These are phyloP conservation scores for Ogataea hybrid DNA, from an alignment of 1,139 yeast genomes.

Conservation along the genomic window DNA sequence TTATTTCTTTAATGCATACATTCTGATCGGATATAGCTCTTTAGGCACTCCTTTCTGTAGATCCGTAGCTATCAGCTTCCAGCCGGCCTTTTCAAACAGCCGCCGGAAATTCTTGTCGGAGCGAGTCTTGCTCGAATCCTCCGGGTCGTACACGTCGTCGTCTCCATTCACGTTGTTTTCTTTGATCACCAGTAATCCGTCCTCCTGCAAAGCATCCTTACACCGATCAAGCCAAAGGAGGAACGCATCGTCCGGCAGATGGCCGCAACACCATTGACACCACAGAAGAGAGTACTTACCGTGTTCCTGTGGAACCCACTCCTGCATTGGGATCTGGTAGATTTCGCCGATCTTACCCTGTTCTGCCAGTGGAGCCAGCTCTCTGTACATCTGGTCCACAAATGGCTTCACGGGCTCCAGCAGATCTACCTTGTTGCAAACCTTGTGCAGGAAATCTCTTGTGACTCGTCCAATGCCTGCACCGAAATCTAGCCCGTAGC, in stretches of 20 bases:
- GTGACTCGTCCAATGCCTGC: constrained; percentile 97
- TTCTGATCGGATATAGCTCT: constrained; percentile 86
- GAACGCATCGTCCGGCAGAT: constrained; percentile 78
- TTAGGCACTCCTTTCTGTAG: constrained; percentile 88
- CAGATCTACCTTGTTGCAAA: constrained; percentile 77
- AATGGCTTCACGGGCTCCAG: constrained; percentile 89
- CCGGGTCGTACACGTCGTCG: constrained; percentile 80
- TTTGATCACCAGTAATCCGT: constrained; percentile 83
- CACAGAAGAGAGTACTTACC: constrained; percentile 84
- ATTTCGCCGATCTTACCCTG: constrained; percentile 75
- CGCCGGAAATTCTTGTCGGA: constrained; percentile 75
- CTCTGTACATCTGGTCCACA: constrained; percentile 69
- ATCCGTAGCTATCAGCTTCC: constrained; percentile 80
- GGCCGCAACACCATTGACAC: constrained; percentile 99
- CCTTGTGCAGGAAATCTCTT: constrained; percentile 72
- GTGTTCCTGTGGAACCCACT: constrained; percentile 60
- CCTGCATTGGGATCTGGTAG: constrained; percentile 84
- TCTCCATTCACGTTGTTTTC: constrained; percentile 73
- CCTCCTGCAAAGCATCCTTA: constrained; percentile 61
- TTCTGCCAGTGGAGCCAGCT: constrained; percentile 50
- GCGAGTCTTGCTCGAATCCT: constrained; percentile 70
- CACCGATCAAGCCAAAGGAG: constrained; percentile 73
- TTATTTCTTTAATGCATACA: constrained; percentile 79
- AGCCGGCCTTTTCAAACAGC: constrained; percentile 72
- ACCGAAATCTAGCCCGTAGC: constrained; percentile 80